Percentiles rank a stretch among this genome's conserved stretches.
Conservation (phyloP, 495 filamentous ascomycete species). For the Saxispiralis lemnorum region DNA sequence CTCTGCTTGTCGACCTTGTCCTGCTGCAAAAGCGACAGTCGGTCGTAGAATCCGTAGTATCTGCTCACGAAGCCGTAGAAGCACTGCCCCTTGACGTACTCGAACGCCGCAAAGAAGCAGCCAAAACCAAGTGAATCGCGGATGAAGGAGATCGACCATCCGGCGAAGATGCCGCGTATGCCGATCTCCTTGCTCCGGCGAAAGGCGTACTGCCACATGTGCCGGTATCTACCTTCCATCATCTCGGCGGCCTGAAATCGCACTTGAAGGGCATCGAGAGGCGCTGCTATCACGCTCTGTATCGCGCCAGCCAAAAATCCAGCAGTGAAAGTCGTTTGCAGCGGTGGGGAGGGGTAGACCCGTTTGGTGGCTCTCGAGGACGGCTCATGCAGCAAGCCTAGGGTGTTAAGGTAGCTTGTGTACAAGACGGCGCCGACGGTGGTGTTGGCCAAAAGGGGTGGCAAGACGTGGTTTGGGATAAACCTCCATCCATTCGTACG, state of each 20-base stretch:
- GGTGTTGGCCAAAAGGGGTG: slow-evolving; percentile 71
- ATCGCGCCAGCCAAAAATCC: slow-evolving; percentile 61
- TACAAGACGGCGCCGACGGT: slow-evolving; percentile 69
- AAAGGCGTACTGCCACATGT: slow-evolving; percentile 64
- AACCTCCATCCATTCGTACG: slow-evolving; percentile 68
- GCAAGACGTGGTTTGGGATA: slow-evolving; percentile 73
- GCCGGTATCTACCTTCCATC: slow-evolving; percentile 48
- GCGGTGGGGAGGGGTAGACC: slow-evolving; percentile 55
- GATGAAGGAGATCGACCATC: slow-evolving; percentile 57
- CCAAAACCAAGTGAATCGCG: slow-evolving; percentile 72
- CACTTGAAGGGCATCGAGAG: slow-evolving; percentile 74
- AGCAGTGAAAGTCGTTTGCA: slow-evolving; percentile 49
- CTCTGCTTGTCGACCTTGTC: slow-evolving; percentile 6
- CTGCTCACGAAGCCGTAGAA: slow-evolving; percentile 66
- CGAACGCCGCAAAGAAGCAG: slow-evolving; percentile 71
- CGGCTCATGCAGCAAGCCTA: slow-evolving; percentile 55
- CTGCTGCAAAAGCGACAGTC: slow-evolving; percentile 6
- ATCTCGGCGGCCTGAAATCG: slow-evolving; percentile 57
- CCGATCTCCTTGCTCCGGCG: slow-evolving; percentile 67
- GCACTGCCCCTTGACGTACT: slow-evolving; percentile 68
- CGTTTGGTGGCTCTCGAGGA: slow-evolving; percentile 49
- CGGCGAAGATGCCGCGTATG: slow-evolving; percentile 61
- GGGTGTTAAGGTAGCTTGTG: slow-evolving; percentile 67
- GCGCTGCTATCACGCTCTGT: slow-evolving; percentile 66
- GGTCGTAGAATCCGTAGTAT: slow-evolving; percentile 45